Evolutionary conservation across 2,329 filamentous ascomycete species (phyloP), one percentile per base, ranked within the genome.

Genomic region (Ophiocordyceps sinensis): DNA sequence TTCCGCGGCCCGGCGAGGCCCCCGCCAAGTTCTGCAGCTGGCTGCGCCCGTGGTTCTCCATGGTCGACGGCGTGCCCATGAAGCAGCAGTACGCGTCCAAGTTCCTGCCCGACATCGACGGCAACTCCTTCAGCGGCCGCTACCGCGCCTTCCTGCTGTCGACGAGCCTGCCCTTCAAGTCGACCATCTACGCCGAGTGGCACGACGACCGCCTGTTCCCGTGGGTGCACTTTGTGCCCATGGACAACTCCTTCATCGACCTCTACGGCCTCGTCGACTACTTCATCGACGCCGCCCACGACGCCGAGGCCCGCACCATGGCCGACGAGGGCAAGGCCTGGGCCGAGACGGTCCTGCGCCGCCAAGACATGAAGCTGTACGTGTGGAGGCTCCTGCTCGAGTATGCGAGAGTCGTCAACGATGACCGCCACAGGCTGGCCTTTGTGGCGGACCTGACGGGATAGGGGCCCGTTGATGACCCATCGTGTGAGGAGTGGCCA

Each of bases 181-280:
- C 76, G 11, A 85, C 81, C 3, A 68, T 85, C 36, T 86, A 82
- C 54, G 64, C 73, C 8, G 82, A 86, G 55, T 86, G 82, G 82
- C 81, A 85, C 53, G 81, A 85, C 53, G 70, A 73, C 36, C 68
- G 82, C 7, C 64, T 86, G 0, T 61, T 75, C 12, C 73, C 79
- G 0, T 87, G 82, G 82, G 64, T 73, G 46, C 82, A 86, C 58
- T 86, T 82, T 50, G 73, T 79, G 1, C 82, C 82, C 2, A 68
- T 86, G 51, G 78, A 84, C 55, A 81, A 81, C 51, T 72, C 73
- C 2, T 81, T 76, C 44, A 64, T 73, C 40, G 82, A 85, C 38
- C 54, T 85, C 10, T 84, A 82, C 49, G 70, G 70, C 10, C 66
- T 79, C 12, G 59, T 83, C 50, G 73, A 77, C 39, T 85, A 77